phyloP scores from a whole-genome alignment of 2,329 filamentous ascomycete genomes.

The Verticillium nubilum region DNA sequence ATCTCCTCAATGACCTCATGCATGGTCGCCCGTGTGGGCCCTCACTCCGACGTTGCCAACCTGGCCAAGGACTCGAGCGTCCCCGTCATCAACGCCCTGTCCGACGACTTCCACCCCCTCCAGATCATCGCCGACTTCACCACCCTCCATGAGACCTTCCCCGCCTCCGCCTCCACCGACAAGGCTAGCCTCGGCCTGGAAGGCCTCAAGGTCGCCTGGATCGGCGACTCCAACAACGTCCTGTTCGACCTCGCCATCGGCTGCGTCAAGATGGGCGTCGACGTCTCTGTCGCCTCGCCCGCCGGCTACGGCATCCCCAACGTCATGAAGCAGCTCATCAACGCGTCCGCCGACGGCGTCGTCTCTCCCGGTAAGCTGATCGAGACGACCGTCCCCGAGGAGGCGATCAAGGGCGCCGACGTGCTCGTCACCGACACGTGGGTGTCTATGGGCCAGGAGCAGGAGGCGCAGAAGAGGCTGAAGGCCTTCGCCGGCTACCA shows the following conservation, averaged over 20 bases:
- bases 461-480: conserved; percentile 70
- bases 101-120: conserved; percentile 86
- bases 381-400: conserved; percentile 76
- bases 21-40: conserved; percentile 74
- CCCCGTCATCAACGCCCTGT: conserved; percentile 82
- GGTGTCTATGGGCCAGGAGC: conserved; percentile 97
- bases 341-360: conserved; percentile 52
- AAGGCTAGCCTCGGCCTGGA: conserved; percentile 57
- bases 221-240: conserved; percentile 96
- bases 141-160: conserved; percentile 78
- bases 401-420: conserved; percentile 80
- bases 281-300: conserved; percentile 84
- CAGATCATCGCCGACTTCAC: conserved; percentile 93
- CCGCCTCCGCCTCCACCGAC: conserved; percentile 30
- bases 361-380: conserved; percentile 58
- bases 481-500: conserved; percentile 86
- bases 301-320: conserved; percentile 76
- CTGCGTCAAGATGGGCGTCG: conserved; percentile 79
- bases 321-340: conserved; percentile 68
- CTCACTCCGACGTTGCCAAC: conserved; percentile 67
- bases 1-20: conserved; percentile 91
- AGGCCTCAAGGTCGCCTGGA: conserved; percentile 88
- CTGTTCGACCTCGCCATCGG: conserved; percentile 89
- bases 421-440: conserved; percentile 95
- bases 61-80: conserved; percentile 70